A percentile compares a stretch with the other conserved stretches of the same genome.
Conservation (phyloP, 2,329 filamentous ascomycete genomes). For the Sclerotinia sclerotiorum region DNA sequence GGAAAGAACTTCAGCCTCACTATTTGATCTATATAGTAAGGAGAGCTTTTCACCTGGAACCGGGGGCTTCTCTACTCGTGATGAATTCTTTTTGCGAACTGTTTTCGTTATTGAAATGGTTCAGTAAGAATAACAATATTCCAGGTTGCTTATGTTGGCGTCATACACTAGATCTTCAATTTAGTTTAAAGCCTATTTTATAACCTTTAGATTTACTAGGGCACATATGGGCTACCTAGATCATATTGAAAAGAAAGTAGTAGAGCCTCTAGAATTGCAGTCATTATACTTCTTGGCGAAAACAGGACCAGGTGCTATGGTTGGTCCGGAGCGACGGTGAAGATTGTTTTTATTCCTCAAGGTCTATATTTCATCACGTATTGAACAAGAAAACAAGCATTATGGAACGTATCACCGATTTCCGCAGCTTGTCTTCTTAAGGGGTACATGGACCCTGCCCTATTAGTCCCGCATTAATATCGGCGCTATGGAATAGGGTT, state of each 20-base stretch:
- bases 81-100: no score
- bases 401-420: neutral
- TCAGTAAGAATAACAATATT: neutral
- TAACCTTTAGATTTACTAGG: no score
- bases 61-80: neutral
- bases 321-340: neutral
- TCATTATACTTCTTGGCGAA: neutral
- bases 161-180: neutral
- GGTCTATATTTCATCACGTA: neutral
- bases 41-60: neutral
- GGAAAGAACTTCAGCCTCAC: neutral
- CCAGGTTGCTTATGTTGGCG: neutral
- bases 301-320: neutral
- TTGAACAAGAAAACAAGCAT: neutral
- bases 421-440: neutral
- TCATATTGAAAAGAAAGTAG: neutral
- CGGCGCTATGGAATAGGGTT: neutral
- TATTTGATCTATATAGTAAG: neutral
- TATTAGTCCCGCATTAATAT: slow-evolving; percentile 1
- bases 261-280: neutral
- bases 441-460: neutral
- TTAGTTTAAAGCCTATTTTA: neutral
- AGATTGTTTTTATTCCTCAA: neutral
- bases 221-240: neutral
- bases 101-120: no score